These are phyloP conservation scores for Leonotis leonurus DNA, from an alignment of 257 asterid species.

Conservation along the genomic window DNA sequence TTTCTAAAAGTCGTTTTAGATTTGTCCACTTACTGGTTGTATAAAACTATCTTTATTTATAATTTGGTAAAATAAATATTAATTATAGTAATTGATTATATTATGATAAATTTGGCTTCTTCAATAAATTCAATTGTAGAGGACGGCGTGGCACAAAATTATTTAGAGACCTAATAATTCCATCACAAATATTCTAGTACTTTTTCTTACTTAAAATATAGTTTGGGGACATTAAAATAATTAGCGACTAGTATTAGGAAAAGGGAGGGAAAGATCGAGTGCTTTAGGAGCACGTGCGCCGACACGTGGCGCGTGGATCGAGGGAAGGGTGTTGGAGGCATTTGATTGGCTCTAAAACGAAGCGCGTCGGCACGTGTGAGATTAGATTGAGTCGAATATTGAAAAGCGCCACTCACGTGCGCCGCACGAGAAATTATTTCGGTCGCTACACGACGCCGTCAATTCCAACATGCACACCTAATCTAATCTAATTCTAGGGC, in stretches of 20 bases:
- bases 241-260: background rate
- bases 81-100: too few species aligned
- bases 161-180: too few species aligned
- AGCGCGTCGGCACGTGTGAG: slow-evolving; percentile 24
- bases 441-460: slow-evolving; percentile 29
- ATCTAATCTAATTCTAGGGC: too few species aligned
- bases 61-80: too few species aligned
- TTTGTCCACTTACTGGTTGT: too few species aligned
- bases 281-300: slow-evolving; percentile 39
- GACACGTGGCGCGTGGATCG: slow-evolving; percentile 32
- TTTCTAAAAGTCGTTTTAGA: too few species aligned
- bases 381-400: slow-evolving; percentile 24
- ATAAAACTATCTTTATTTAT: too few species aligned
- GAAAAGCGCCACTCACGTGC: slow-evolving; percentile 26
- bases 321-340: slow-evolving; percentile 28
- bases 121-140: too few species aligned
- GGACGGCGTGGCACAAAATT: too few species aligned
- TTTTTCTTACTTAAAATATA: background rate
- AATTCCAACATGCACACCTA: slow-evolving; percentile 14
- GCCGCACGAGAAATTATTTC: slow-evolving; percentile 24
- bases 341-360: slow-evolving; percentile 3
- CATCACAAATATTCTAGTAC: too few species aligned
- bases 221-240: background rate
- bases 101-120: too few species aligned
- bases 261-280: slow-evolving; percentile 4